Base-by-base conservation (phyloP, 371 early-diverging fungal species). In the Rhizopus arrhizus region DNA sequence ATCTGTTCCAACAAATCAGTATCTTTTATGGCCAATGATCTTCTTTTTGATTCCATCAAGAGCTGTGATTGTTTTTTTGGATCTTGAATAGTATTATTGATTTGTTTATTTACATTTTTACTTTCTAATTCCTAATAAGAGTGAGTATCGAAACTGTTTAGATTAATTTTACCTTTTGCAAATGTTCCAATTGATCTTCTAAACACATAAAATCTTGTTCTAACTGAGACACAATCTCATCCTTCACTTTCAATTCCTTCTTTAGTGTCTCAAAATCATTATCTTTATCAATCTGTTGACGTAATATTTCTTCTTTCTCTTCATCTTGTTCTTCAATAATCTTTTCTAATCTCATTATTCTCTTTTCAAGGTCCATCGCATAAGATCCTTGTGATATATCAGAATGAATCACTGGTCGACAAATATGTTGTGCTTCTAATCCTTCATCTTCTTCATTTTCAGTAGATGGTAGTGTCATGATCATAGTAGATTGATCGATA, bases 381-480 rank as follows among this genome's bases (percentile, higher is more conserved):
- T 78, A 78, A 2, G 74, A 75, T 6, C 77, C 77, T 56, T 76
- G 75, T 0, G 78, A 78, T 5, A 78, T 76, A 32, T 62, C 61
- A 0, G 81, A 81, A 46, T 78, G 78, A 47, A 81, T 74, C 13
- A 81, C 64, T 3, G 81, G 81, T 35, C 81, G 58, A 58, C 81
- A 81, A 29, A 81, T 78, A 57, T 81, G 81, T 32, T 81, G 81
- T 36, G 78, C 77, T 62, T 76, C 74, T 38, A 77, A 65, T 28
- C 64, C 74, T 43, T 70, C 66, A n/a, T 61, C 60, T 12, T 68
- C 70, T 40, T 56, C 58, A 13, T 66, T 53, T 16, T 65, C 61
- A 36, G 66, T 65, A 3, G 77, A 73, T 40, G 80, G 80, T 46
- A 77, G 49, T 2, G 81, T 77, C 78, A 81, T 75, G 9, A 78